Base-by-base conservation (phyloP, 2,329 filamentous ascomycete species). In the Blumeria hordei region DNA sequence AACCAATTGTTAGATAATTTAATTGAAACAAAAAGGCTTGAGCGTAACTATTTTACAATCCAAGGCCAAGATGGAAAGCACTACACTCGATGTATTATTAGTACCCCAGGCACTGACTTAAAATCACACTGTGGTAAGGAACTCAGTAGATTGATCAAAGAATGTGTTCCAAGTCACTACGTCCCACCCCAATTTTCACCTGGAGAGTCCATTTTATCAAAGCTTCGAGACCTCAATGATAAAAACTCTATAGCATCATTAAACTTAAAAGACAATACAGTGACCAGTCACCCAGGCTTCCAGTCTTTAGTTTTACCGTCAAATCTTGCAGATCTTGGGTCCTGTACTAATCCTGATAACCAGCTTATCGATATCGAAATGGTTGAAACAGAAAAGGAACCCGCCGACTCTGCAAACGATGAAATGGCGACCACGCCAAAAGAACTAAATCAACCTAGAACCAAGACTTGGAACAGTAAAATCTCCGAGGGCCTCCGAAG, bases 101-200 rank as follows among this genome's bases (percentile, higher is more conserved):
- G 53, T 9, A 55, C 53, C 5, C 58, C 58, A 10, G 59, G 53
- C 12, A 50, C 58, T 21, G 55, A 60, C 12, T 44, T 54, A n/a
- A 47, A 54, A 14, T 39, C 52, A 8, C 10, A 52, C 14, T 39
- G 52, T 33, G 54, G 62, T 21, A 54, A 57, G 14, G 53, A 54
- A 28, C 28, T 64, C 32, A 62, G 63, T 54, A 53, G 55, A 10
- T 21, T 57, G 8, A 60, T 64, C 21, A 55, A 58, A 54, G 54
- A 56, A 28, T 51, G 51, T 3, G 54, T 60, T 45, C 63, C 64
- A n/a, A 54, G 55, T 12, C 58, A 56, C 51, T 64, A 65, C 56
- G 51, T 64, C 21, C 64, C 64, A 14, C 52, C 57, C 6, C 47
- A 56, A n/a, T 60, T 63, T 55, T 54, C 58, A n/a, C 62, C 63